Evolutionary conservation across 129 eudicot genomes (phyloP), one percentile per base, ranked within the genome.

Genomic region (Helianthus tuberosus): DNA sequence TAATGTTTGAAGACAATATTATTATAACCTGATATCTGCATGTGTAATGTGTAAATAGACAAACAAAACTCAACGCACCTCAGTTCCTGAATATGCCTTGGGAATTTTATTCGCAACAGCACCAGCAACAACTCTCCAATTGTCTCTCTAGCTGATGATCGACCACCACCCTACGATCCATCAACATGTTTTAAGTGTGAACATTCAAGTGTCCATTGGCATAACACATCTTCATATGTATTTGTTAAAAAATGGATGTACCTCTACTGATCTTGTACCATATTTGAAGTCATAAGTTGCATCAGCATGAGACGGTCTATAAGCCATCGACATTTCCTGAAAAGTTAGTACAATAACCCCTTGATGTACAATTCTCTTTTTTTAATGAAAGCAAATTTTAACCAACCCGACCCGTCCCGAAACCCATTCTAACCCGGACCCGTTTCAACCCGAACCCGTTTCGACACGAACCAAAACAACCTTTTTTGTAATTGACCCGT

Each of bases 101-200:
- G 90, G 87, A 75, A 94, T 86, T 84, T 94, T 90, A 83, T 94
- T 94, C 36, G 98, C 98, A 70, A 94, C 78, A 59, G 98, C 98
- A 69, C 98, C 98, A 50, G 97, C 91, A n/a, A 93, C 96, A 83
- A 94, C 98, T 85, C 98, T 90, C 98, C 98, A 55, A 94, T 94
- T 47, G 98, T 94, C 84, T 94, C 98, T 80, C 98, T 88, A 62
- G 98, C 98, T 27, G 98, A 94, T 69, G 98, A 94, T 82, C 98
- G 85, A 74, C 98, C 98, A 75, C 98, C 98, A 47, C 98, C 98
- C 98, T 94, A 81, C 65, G 72, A 82, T 71, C 64, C 36, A 74
- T 51, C 61, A 71, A 12, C 65, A 66, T 25, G 29, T 25, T 25
- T 25, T 13, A 27, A 39, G 51, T 62, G 41, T 53, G 44, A 71